Evolutionary conservation across 106 monocot genomes (phyloP).

Genomic region (Cymbidium sinense): DNA sequence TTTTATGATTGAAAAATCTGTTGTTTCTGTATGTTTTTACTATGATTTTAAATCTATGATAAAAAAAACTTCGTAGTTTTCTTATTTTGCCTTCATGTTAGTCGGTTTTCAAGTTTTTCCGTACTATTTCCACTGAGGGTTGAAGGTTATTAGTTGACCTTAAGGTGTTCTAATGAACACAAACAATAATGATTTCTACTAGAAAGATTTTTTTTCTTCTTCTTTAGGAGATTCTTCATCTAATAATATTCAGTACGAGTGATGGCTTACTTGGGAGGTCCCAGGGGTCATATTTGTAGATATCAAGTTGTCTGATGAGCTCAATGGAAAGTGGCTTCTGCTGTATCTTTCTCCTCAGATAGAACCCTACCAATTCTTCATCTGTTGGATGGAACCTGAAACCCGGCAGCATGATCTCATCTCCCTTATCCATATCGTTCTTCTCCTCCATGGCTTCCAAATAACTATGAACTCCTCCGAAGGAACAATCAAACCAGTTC

Average conservation of each 20-base stretch:
- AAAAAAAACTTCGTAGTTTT: not conserved
- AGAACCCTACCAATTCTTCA: slow-evolving; percentile 72
- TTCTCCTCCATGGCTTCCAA: slow-evolving; percentile 40
- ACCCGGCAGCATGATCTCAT: slow-evolving; percentile 60
- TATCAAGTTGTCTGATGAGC: slow-evolving; percentile 74
- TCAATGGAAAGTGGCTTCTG: slow-evolving; percentile 59
- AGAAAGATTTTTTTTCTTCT: not conserved
- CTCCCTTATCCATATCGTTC: slow-evolving; percentile 41
- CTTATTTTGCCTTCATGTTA: not conserved
- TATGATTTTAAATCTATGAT: not conserved
- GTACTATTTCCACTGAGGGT: not conserved
- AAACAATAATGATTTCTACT: not conserved
- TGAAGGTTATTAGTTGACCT: not conserved
- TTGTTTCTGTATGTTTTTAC: not conserved
- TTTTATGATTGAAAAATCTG: not conserved
- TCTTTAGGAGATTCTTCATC: not conserved
- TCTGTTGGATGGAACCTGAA: slow-evolving; percentile 74
- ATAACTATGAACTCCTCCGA: not conserved
- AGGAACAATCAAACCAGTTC: not conserved
- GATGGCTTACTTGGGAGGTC: slow-evolving; percentile 66
- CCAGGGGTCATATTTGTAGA: slow-evolving; percentile 88
- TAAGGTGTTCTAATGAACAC: not conserved
- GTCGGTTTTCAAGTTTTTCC: not conserved
- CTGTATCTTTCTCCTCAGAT: slow-evolving; percentile 69
- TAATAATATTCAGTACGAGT: not conserved